phyloP scores from a whole-genome alignment of 331 rosid genomes.

The Pyrus hybrid region DNA sequence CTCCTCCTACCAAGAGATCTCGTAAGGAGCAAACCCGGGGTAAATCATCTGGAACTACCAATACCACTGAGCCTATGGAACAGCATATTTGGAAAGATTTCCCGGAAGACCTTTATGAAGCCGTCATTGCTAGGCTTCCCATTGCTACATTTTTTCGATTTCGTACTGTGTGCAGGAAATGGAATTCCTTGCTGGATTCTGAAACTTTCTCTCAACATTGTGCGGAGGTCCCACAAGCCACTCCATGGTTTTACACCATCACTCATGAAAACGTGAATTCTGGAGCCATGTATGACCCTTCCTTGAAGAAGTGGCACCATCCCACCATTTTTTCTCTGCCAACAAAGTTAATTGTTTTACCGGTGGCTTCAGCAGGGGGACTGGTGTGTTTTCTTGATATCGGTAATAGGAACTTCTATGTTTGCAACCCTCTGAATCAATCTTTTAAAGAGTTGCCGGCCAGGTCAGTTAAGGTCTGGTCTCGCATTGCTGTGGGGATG shows the following conservation, averaged over 20 bases:
- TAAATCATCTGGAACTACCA: conserved; percentile 37
- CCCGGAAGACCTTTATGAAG: conserved; percentile 84
- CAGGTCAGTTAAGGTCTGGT: conserved; percentile 58
- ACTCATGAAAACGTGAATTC: conserved; percentile 56
- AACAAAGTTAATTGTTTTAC: conserved; percentile 37
- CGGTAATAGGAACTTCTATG: conserved; percentile 53
- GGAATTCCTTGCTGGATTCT: conserved; percentile 74
- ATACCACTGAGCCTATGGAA: conserved; percentile 55
- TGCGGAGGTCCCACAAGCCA: conserved; percentile 44
- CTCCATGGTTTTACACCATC: conserved; percentile 81
- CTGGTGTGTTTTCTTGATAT: conserved; percentile 69
- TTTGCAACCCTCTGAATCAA: conserved; percentile 79
- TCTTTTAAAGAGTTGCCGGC: conserved; percentile 79
- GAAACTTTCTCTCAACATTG: conserved; percentile 69
- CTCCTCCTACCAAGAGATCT: conserved; percentile 61
- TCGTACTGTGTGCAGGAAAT: conserved; percentile 71
- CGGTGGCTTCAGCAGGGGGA: conserved; percentile 87
- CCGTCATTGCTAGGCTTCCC: conserved; percentile 85
- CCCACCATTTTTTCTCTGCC: conserved; percentile 50
- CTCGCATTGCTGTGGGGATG: conserved; percentile 78
- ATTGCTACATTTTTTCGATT: conserved; percentile 70
- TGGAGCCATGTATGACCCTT: conserved; percentile 79
- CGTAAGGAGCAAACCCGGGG: conserved; percentile 58
- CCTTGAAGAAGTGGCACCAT: conserved; percentile 75
- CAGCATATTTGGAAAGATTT: conserved; percentile 81